These are phyloP conservation scores for Gamsiella multidivaricata DNA, from an alignment of 192 early-diverging fungal species.

Conservation along the genomic window DNA sequence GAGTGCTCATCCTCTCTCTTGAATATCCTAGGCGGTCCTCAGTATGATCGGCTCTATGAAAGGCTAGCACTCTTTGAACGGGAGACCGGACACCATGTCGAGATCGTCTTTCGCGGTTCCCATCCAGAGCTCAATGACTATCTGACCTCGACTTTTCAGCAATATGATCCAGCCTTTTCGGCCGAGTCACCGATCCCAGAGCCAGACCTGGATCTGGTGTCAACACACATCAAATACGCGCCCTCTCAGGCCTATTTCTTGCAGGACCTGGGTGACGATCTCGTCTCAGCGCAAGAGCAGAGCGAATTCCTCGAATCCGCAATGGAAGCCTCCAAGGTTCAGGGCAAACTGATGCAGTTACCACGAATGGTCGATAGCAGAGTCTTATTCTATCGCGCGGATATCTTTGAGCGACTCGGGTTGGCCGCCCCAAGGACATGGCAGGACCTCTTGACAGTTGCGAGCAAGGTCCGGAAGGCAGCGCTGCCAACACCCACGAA, in stretches of 20 bases:
- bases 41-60: slow-evolving; percentile 38
- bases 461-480: slow-evolving; percentile 3
- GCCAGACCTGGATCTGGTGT: slow-evolving; percentile 21
- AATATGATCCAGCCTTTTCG: not conserved
- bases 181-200: not conserved
- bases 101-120: slow-evolving; percentile 30
- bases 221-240: slow-evolving; percentile 45
- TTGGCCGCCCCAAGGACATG: slow-evolving; percentile 13
- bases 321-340: slow-evolving; percentile 25
- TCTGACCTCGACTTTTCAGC: slow-evolving; percentile 14
- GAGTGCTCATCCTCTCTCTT: too few relatives aligned
- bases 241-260: slow-evolving; percentile 39
- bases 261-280: slow-evolving; percentile 11
- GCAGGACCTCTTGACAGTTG: slow-evolving; percentile 16
- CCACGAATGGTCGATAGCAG: slow-evolving; percentile 46
- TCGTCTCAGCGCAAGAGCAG: slow-evolving; percentile 8
- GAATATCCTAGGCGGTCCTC: slow-evolving; percentile 19
- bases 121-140: slow-evolving; percentile 38
- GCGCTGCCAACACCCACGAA: not conserved
- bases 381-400: slow-evolving; percentile 27
- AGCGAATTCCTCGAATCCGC: slow-evolving; percentile 23
- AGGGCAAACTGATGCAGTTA: slow-evolving; percentile 30
- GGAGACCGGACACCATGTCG: slow-evolving; percentile 25
- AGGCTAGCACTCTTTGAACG: slow-evolving; percentile 19
- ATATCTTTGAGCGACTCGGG: slow-evolving; percentile 19